Base-by-base conservation (phyloP, 1,139 yeast genomes). In the Meyerozyma guilliermondii region DNA sequence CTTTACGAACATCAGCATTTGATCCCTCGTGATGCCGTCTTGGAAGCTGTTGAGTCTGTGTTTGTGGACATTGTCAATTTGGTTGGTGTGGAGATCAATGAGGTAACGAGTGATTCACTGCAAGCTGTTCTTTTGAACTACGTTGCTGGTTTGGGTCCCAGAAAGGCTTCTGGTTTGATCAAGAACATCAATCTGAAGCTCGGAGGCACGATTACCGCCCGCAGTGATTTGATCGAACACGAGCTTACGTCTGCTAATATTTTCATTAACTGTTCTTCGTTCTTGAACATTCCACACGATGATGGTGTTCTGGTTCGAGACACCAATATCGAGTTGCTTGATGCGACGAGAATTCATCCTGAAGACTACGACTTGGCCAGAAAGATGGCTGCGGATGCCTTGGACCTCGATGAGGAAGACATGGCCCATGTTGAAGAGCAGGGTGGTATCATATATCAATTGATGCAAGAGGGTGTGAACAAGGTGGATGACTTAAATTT, bases 381-480 rank as follows among this genome's bases (percentile, higher is more conserved):
- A 44, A 92, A 92, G 60, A 91, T 92, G 89, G 98, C 98, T 8
- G 94, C 96, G 2, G 98, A 92, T 70, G 98, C 98, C 1, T 74
- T 92, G 50, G 99, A 94, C 56, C 76, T 89, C 51, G 97, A 91
- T 56, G 98, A 94, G 56, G 98, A 91, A 63, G 96, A 91, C 54
- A 76, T 87, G 58, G 87, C 83, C 3, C 94, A 84, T 45, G 71
- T 84, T 47, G 95, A 87, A 53, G 74, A 70, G 47, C 77, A 72
- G 50, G 95, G 95, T 45, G 97, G 95, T 38, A 89, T 91, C 10
- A 84, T 92, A 47, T 83, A 83, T 48, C 83, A 86, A 55, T 74
- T 92, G 50, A 77, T 85, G 62, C 83, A 81, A 46, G 95, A 88
- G 52, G 92, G 86, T 44, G 83, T 86, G n/a, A 86, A 83, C 44